These are phyloP conservation scores for Candida gorgasii DNA, from an alignment of 805 yeast species.

Conservation along the genomic window DNA sequence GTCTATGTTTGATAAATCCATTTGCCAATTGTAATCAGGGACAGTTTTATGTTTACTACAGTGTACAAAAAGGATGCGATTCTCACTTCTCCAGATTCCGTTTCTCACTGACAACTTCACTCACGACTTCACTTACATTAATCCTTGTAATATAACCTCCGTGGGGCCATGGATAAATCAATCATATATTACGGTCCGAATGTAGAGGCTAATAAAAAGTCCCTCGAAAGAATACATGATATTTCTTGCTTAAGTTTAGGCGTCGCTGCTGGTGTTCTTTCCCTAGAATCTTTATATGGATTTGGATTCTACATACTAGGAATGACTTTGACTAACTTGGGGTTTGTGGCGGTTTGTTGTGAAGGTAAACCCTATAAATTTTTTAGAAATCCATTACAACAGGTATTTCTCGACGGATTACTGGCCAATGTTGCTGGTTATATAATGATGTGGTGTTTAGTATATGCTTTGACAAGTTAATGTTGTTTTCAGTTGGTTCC, in stretches of 20 bases:
- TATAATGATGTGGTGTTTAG: slow-evolving; percentile 51
- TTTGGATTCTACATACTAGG: slow-evolving; percentile 37
- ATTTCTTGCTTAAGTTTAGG: slow-evolving; percentile 39
- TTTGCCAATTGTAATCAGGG: background rate
- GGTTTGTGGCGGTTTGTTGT: slow-evolving; percentile 34
- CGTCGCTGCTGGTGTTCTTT: slow-evolving; percentile 40
- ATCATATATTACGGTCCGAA: slow-evolving; percentile 26
- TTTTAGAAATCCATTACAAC: slow-evolving; percentile 32
- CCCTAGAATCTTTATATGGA: slow-evolving; percentile 38
- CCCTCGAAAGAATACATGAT: slow-evolving; percentile 36
- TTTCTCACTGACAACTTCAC: background rate
- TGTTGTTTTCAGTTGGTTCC: no score
- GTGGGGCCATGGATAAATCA: slow-evolving; percentile 10
- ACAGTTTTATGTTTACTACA: background rate
- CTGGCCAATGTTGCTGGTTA: slow-evolving; percentile 37
- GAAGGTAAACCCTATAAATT: slow-evolving; percentile 26
- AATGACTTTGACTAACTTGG: slow-evolving; percentile 28
- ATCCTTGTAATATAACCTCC: no score
- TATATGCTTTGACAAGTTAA: slow-evolving; percentile 40
- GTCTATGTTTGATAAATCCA: slow-evolving; percentile 8
- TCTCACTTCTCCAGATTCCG: slow-evolving; percentile 1
- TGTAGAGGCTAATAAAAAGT: slow-evolving; percentile 30
- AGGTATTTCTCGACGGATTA: slow-evolving; percentile 35
- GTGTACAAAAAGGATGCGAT: slow-evolving; percentile 10
- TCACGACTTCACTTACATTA: no score